phyloP scores from a whole-genome alignment of 331 rosid species.

The Cydonia oblonga region DNA sequence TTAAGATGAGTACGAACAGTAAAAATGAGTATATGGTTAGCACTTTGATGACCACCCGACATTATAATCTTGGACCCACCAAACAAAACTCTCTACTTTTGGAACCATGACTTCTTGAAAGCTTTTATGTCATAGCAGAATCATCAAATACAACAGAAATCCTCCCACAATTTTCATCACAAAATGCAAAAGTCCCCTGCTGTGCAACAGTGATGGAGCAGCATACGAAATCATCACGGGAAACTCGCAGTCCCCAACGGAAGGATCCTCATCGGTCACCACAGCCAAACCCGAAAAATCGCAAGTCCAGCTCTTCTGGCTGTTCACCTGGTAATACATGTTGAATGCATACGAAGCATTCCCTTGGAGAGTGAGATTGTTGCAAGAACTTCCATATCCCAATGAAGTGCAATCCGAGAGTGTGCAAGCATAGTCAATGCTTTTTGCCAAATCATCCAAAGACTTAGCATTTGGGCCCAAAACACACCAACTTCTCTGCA shows the following conservation, averaged over 20 bases:
- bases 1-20: too few species aligned
- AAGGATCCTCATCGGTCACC: slow-evolving; percentile 58
- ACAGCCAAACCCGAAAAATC: slow-evolving; percentile 73
- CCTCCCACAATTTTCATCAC: slow-evolving; percentile 16
- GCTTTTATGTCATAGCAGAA: slow-evolving; percentile 17
- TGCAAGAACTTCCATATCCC: slow-evolving; percentile 77
- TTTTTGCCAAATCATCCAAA: slow-evolving; percentile 27
- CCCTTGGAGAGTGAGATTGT: slow-evolving; percentile 28
- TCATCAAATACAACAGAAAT: slow-evolving; percentile 20
- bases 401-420: slow-evolving; percentile 72
- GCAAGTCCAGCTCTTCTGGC: slow-evolving; percentile 53
- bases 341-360: slow-evolving; percentile 98
- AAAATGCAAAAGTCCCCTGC: slow-evolving; percentile 9
- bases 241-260: slow-evolving; percentile 49
- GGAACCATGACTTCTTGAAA: not conserved
- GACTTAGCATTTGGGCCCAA: slow-evolving; percentile 30
- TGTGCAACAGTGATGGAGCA: slow-evolving; percentile 21
- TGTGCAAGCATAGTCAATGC: slow-evolving; percentile 73
- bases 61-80: too few species aligned
- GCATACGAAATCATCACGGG: slow-evolving; percentile 62
- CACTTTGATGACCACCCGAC: too few species aligned
- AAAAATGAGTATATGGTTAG: too few species aligned
- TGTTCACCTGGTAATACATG: slow-evolving; percentile 75
- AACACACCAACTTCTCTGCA: slow-evolving; percentile 64
- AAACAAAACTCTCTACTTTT: too few species aligned